Conservation (phyloP, 805 yeast species). For the Debaryomyces hansenii region DNA sequence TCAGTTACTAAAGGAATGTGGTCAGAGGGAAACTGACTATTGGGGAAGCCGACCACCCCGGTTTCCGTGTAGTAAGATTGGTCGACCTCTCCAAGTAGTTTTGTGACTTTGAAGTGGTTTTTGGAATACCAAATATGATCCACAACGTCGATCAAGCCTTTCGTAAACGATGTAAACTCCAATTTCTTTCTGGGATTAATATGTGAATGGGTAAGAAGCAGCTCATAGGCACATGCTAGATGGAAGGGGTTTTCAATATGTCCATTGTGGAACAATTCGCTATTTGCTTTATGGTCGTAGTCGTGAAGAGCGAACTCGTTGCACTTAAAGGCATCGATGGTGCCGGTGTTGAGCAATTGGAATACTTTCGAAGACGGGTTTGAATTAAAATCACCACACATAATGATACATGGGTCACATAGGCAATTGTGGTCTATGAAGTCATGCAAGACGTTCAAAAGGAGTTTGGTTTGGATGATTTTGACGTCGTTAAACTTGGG, state of each 20-base stretch:
- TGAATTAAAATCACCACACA: slow-evolving; percentile 97
- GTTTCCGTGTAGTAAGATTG: slow-evolving; percentile 57
- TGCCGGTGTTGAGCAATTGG: slow-evolving; percentile 80
- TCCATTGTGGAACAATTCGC: slow-evolving; percentile 64
- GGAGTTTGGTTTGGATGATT: slow-evolving; percentile 89
- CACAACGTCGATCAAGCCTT: slow-evolving; percentile 87
- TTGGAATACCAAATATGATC: slow-evolving; percentile 97
- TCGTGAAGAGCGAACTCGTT: slow-evolving; percentile 78
- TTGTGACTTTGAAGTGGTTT: slow-evolving; percentile 74
- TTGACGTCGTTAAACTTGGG: slow-evolving; percentile 95
- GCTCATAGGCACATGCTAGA: slow-evolving; percentile 40
- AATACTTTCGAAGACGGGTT: slow-evolving; percentile 88
- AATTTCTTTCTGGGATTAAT: slow-evolving; percentile 83
- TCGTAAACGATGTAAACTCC: slow-evolving; percentile 93
- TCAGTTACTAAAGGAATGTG: slow-evolving; percentile 85
- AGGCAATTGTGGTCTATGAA: slow-evolving; percentile 54
- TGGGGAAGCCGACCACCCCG: slow-evolving; percentile 87
- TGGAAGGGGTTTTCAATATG: not conserved
- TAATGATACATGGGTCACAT: slow-evolving; percentile 67
- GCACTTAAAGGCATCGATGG: slow-evolving; percentile 61
- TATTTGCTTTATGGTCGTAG: slow-evolving; percentile 83
- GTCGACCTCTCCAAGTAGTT: slow-evolving; percentile 83
- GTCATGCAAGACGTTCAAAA: slow-evolving; percentile 81
- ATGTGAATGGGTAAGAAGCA: slow-evolving; percentile 78
- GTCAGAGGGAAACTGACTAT: slow-evolving; percentile 90